Evolutionary conservation across 2,329 filamentous ascomycete species (phyloP), one percentile per base, ranked within the genome.

Genomic region (Pseudogymnoascus sp.): DNA sequence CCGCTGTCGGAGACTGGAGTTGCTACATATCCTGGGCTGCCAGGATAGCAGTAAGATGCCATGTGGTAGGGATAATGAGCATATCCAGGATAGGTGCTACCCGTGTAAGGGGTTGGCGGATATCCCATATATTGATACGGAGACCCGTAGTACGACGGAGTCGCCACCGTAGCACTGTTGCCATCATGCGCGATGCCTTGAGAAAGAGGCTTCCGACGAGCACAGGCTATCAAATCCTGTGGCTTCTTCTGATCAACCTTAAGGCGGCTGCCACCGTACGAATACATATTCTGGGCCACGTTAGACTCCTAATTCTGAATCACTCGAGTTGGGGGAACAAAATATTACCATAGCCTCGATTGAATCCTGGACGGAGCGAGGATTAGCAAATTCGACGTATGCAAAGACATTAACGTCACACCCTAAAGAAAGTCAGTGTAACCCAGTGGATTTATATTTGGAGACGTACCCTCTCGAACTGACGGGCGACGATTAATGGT

Each of bases 351-450:
- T 66, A 7, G 60, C 61, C 5, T 43, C 30, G 33, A 54, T 54
- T 16, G 66, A 65, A n/a, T 57, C 63, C 18, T 63, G 59, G 37
- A 69, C 70, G 41, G 66, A 57, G 11, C 64, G 43, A 18, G 60
- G 43, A 33, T 66, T 57, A n/a, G 50, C 41, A 57, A 70, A 75
- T 54, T 74, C 68, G 47, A 75, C 63, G 59, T 74, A 75, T 11
- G 71, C 72, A 62, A 74, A 74, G 43, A 65, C 65, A 60, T 71
- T 69, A 43, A 68, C 66, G 54, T 69, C 67, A 11, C 63, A 62
- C n/a, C 66, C 71, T 73, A 39, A 4, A 37, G 11, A 50, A 39
- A 11, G 61, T 69, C 38, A 69, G 65, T 43, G 18, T 22, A 57
- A 57, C 20, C 59, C 50, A 37, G 30, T 12, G 20, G 7, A 38